A percentile compares a stretch with the other conserved stretches of the same genome.
phyloP scores from a whole-genome alignment of 2,329 filamentous ascomycete genomes.

The Monosporascus sp. region DNA sequence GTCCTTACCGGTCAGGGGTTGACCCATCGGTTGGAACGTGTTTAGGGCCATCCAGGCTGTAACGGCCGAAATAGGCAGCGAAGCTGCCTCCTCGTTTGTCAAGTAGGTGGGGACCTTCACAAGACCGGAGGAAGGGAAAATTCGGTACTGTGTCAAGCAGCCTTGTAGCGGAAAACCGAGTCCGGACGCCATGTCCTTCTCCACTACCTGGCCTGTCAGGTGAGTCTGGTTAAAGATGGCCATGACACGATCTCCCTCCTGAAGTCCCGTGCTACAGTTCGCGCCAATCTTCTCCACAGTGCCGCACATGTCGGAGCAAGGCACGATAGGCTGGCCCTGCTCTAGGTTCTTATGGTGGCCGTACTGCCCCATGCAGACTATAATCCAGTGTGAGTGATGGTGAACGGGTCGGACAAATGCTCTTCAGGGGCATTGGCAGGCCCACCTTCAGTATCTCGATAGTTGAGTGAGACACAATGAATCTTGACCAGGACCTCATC shows the following conservation, averaged over 20 bases:
- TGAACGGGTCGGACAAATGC: no score
- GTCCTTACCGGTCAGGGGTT: slow-evolving; percentile 38
- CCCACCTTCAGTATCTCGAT: slow-evolving; percentile 44
- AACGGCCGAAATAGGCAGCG: slow-evolving; percentile 55
- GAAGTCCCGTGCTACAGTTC: slow-evolving; percentile 37
- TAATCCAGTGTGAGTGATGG: no score
- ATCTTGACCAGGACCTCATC: slow-evolving; percentile 49
- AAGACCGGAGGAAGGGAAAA: slow-evolving; percentile 52
- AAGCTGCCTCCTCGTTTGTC: slow-evolving; percentile 53
- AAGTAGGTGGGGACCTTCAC: slow-evolving; percentile 53
- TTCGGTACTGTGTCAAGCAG: slow-evolving; percentile 53
- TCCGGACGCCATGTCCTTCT: slow-evolving; percentile 48
- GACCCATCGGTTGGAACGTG: slow-evolving; percentile 49
- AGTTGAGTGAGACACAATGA: slow-evolving; percentile 43
- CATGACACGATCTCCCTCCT: slow-evolving; percentile 59
- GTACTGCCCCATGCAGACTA: slow-evolving; percentile 62
- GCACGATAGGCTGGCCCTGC: slow-evolving; percentile 44
- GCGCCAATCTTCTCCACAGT: slow-evolving; percentile 47
- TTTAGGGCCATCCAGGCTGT: slow-evolving; percentile 65
- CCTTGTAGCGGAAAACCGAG: slow-evolving; percentile 57
- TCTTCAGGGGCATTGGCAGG: no score
- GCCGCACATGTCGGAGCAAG: slow-evolving; percentile 68
- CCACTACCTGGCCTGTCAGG: slow-evolving; percentile 53
- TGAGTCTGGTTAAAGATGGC: slow-evolving; percentile 57
- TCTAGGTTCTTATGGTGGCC: slow-evolving; percentile 55